phyloP scores from a whole-genome alignment of 805 yeast species.

The Saccharomycopsis sp. region DNA sequence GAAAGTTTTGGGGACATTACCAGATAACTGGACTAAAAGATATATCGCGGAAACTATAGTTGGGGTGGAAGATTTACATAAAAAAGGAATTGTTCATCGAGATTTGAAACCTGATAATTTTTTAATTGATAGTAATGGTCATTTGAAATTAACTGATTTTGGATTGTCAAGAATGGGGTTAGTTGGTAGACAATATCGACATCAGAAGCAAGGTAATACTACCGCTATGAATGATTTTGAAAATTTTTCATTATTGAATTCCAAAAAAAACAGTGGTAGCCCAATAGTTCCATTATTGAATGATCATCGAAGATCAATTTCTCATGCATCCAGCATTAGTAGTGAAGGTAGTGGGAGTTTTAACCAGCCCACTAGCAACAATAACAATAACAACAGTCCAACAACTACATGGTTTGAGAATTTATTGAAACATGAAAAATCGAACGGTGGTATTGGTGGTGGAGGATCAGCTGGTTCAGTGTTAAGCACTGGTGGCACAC shows the following conservation, averaged over 20 bases:
- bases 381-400: conserved; percentile 23
- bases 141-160: conserved; percentile 88
- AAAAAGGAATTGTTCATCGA: conserved; percentile 84
- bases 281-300: conserved; percentile 14
- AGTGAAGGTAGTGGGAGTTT: conserved; percentile 9
- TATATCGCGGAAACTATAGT: conserved; percentile 86
- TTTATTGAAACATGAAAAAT: conserved; percentile 22
- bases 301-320: conserved; percentile 18
- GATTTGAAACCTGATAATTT: conserved; percentile 94
- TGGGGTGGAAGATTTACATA: conserved; percentile 86
- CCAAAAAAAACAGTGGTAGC: conserved; percentile 4
- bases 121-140: conserved; percentile 80
- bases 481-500: no score
- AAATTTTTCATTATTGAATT: neutral
- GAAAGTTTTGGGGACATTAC: conserved; percentile 73
- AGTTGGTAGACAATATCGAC: conserved; percentile 46
- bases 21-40: conserved; percentile 78
- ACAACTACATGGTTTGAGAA: conserved; percentile 28
- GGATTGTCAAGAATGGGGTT: conserved; percentile 89
- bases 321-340: conserved; percentile 25
- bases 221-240: no score
- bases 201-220: conserved; percentile 39
- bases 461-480: conserved; percentile 11
- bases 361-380: neutral
- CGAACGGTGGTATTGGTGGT: conserved; percentile 11